A percentile compares a stretch with the other conserved stretches of the same genome.
Evolutionary conservation across 176 grass and related monocot genomes (phyloP).

Genomic region (Phoenix dactylifera): DNA sequence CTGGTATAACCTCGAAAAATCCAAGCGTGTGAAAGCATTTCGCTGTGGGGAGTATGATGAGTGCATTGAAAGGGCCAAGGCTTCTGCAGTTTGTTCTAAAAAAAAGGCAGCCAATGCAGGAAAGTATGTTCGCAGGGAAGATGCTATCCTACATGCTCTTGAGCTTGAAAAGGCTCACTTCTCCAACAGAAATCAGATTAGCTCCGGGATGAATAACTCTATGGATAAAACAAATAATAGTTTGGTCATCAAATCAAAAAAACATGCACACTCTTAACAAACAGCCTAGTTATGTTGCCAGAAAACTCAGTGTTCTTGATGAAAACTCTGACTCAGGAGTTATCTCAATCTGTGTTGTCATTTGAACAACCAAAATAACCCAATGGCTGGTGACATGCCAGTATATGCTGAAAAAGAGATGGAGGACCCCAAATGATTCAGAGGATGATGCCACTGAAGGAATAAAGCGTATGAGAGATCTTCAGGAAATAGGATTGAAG

Average conservation of each 20-base stretch:
- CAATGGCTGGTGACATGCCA: constrained; percentile 8
- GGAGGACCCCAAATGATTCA: constrained; percentile 45
- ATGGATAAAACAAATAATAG: constrained; percentile 6
- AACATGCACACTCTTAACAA: constrained; percentile 50
- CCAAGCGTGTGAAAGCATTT: constrained; percentile 66
- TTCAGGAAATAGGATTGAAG: constrained; percentile 69
- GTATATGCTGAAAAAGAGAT: constrained; percentile 41
- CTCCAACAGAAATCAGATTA: constrained; percentile 31
- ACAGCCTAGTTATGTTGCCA: constrained; percentile 22
- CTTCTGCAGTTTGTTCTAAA: constrained; percentile 1
- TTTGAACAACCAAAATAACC: constrained; percentile 45
- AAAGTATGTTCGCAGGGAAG: constrained; percentile 46
- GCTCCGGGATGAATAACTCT: constrained; percentile 9
- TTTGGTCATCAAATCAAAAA: constrained; percentile 38
- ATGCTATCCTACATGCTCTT: constrained; percentile 45
- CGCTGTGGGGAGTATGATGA: constrained; percentile 56
- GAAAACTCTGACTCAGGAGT: constrained; percentile 37
- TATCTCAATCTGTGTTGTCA: constrained; percentile 37
- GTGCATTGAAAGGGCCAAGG: constrained; percentile 33
- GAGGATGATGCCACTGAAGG: constrained; percentile 54
- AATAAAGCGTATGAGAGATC: constrained; percentile 83
- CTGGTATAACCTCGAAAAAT: constrained; percentile 50
- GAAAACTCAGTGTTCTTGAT: constrained; percentile 32
- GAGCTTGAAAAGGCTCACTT: constrained; percentile 27
- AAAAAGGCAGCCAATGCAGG: constrained; percentile 2